A percentile compares a stretch with the other conserved stretches of the same genome.
Evolutionary conservation across 73 alveolate genomes (phyloP).

Genomic region (Symbiodinium pilosum): DNA sequence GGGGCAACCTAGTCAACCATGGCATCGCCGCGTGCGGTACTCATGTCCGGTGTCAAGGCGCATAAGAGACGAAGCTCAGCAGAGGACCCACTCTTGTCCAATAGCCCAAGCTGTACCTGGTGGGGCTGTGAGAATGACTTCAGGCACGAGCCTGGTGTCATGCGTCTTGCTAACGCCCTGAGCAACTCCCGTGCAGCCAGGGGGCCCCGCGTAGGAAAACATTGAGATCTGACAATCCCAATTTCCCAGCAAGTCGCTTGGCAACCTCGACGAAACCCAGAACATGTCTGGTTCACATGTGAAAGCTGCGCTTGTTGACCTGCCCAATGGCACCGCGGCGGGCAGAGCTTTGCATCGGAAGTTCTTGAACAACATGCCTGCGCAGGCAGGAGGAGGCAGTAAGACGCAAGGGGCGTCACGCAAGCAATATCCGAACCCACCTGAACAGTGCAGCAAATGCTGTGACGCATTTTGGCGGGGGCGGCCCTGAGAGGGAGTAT

Average conservation of each 20-base stretch:
- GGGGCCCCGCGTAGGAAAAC: slow-evolving; percentile 47
- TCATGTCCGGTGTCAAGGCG: not conserved
- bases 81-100: slow-evolving; percentile 28
- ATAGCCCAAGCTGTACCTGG: slow-evolving; percentile 45
- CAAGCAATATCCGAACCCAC: too few relatives aligned
- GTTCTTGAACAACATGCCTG: not conserved
- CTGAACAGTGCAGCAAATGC: slow-evolving; percentile 52
- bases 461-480: slow-evolving; percentile 30
- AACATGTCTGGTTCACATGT: too few relatives aligned
- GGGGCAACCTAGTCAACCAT: not conserved
- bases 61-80: not conserved
- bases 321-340: slow-evolving; percentile 9
- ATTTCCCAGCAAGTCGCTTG: not conserved
- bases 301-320: not conserved
- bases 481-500: too few relatives aligned
- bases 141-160: too few relatives aligned
- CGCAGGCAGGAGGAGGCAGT: not conserved
- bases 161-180: too few relatives aligned
- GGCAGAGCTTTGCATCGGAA: slow-evolving; percentile 10
- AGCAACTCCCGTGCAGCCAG: not conserved
- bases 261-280: not conserved
- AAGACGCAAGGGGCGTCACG: too few relatives aligned
- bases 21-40: not conserved
- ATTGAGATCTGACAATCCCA: slow-evolving; percentile 34
- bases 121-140: too few relatives aligned